phyloP scores from a whole-genome alignment of 257 asterid genomes.

The Fraxinus quadrangulata region DNA sequence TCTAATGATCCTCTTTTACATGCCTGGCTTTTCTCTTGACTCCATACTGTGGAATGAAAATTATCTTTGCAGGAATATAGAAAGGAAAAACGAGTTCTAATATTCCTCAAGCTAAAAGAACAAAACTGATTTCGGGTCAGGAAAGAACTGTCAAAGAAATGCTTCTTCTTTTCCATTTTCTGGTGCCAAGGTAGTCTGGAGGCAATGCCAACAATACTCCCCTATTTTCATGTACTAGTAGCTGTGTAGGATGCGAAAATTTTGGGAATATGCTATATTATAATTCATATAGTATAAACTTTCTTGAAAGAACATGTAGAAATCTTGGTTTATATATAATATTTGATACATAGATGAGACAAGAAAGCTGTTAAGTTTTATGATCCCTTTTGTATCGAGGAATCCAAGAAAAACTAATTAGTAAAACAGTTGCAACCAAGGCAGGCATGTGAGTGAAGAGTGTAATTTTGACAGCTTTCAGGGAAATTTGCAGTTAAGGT shows the following conservation, averaged over 20 bases:
- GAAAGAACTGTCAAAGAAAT: not conserved
- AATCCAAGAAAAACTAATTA: conserved; percentile 28
- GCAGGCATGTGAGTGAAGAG: not conserved
- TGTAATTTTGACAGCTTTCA: not conserved
- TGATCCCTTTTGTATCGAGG: conserved; percentile 33
- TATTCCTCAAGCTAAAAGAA: not conserved
- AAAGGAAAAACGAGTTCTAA: not conserved
- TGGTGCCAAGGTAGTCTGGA: not conserved
- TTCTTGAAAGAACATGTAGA: not conserved
- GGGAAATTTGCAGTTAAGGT: not conserved
- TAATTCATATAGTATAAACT: not conserved
- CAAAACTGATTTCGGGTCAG: not conserved
- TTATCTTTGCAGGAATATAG: not conserved
- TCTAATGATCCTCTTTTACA: not conserved
- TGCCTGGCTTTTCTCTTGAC: not conserved
- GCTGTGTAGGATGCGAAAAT: not conserved
- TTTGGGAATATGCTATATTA: not conserved
- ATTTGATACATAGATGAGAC: not conserved
- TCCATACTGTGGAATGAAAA: not conserved
- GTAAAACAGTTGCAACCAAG: not conserved
- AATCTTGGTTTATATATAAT: not conserved
- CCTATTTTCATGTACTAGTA: no score
- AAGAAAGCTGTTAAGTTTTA: conserved; percentile 23
- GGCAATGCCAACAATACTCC: not conserved
- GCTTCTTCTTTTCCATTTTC: not conserved